These are phyloP conservation scores for Penicillium sp. DNA, from an alignment of 2,329 filamentous ascomycete species.

Conservation along the genomic window DNA sequence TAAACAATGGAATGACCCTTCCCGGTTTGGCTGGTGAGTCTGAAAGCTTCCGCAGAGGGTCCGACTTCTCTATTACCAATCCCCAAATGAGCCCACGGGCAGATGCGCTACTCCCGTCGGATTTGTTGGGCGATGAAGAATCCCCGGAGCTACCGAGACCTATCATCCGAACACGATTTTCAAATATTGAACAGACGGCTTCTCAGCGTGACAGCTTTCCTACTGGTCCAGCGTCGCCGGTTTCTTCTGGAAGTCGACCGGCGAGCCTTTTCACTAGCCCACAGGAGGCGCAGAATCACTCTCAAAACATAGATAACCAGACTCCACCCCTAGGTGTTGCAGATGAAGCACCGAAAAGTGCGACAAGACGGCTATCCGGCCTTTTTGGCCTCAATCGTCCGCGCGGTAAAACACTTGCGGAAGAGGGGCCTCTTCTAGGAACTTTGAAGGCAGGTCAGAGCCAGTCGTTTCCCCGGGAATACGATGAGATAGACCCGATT, in stretches of 20 bases:
- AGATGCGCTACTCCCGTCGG: constrained; percentile 64
- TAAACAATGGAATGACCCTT: constrained; percentile 67
- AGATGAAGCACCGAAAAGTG: constrained; percentile 46
- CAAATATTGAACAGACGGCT: constrained; percentile 35
- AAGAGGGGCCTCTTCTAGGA: constrained; percentile 62
- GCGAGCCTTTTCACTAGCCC: constrained; percentile 54
- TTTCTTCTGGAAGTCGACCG: constrained; percentile 50
- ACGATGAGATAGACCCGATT: constrained; percentile 57
- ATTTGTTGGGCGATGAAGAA: constrained; percentile 63
- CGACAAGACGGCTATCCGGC: constrained; percentile 60
- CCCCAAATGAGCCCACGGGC: constrained; percentile 69
- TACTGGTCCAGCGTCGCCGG: constrained; percentile 49
- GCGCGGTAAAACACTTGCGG: constrained; percentile 64
- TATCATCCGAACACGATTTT: constrained; percentile 34
- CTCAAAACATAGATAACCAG: constrained; percentile 42
- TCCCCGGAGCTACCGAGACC: constrained; percentile 42
- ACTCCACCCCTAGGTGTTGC: constrained; percentile 37
- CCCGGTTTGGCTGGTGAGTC: constrained; percentile 47
- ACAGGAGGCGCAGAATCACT: constrained; percentile 42
- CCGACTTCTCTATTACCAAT: constrained; percentile 60
- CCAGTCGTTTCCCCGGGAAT: constrained; percentile 65
- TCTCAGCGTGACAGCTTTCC: constrained; percentile 39
- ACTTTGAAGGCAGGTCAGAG: constrained; percentile 65
- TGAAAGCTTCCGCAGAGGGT: constrained; percentile 52
- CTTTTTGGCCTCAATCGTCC: constrained; percentile 64